phyloP scores from a whole-genome alignment of 2,329 filamentous ascomycete species.

The Endothia cerciana region DNA sequence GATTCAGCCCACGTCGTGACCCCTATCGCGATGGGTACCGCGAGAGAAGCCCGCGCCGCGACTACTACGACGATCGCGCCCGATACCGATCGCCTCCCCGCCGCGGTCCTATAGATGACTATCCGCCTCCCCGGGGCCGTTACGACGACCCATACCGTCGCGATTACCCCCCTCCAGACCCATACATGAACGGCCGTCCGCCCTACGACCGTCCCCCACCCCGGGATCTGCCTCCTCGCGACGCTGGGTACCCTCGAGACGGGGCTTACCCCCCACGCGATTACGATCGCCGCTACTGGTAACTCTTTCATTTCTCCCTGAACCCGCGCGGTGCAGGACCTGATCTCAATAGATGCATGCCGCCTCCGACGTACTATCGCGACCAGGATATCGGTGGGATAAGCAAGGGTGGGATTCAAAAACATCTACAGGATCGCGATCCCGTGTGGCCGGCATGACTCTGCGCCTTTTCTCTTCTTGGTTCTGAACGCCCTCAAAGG shows the following conservation, averaged over 20 bases:
- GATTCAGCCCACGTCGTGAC: constrained; percentile 79
- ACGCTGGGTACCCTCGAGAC: constrained; percentile 53
- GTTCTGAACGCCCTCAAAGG: not conserved
- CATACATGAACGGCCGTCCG: constrained; percentile 60
- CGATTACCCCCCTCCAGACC: constrained; percentile 66
- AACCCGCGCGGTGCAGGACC: constrained; percentile 31
- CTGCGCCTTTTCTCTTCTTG: not conserved
- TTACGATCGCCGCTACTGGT: constrained; percentile 55
- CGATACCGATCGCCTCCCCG: constrained; percentile 81
- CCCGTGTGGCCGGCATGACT: not conserved
- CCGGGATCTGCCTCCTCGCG: constrained; percentile 54
- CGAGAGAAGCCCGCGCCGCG: constrained; percentile 81
- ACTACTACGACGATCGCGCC: constrained; percentile 84
- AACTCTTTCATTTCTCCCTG: constrained; percentile 34
- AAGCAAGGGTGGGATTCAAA: not conserved
- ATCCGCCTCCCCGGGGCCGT: constrained; percentile 66
- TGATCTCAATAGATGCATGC: constrained; percentile 29
- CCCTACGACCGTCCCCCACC: constrained; percentile 60
- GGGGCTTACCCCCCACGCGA: constrained; percentile 52
- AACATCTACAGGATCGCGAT: not conserved
- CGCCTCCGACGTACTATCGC: constrained; percentile 15
- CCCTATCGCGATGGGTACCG: constrained; percentile 76
- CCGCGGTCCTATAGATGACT: constrained; percentile 76
- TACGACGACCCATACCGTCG: constrained; percentile 80
- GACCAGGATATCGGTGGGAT: constrained; percentile 24